These are phyloP conservation scores for Penicillium odoratum DNA, from an alignment of 495 filamentous ascomycete species.

Conservation along the genomic window DNA sequence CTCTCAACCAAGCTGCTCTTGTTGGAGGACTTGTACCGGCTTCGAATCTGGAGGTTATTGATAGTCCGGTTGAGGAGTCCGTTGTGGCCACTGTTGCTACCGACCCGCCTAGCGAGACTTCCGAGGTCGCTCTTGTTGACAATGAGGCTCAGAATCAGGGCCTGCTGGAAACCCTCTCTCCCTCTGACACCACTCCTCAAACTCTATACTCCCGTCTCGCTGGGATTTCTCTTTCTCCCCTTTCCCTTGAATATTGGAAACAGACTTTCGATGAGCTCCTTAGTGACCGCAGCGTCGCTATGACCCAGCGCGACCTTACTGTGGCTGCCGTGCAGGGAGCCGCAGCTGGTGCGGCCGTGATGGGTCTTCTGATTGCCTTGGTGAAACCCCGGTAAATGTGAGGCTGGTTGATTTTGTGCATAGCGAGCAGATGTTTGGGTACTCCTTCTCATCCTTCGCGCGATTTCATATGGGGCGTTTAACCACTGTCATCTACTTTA, in stretches of 20 bases:
- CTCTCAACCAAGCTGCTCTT: slow-evolving; percentile 24
- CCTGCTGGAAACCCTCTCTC: slow-evolving; percentile 8
- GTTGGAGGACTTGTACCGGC: slow-evolving; percentile 24
- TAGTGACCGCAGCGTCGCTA: slow-evolving; percentile 66
- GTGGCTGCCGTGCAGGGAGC: slow-evolving; percentile 68
- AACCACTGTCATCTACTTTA: background rate
- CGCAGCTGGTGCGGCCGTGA: slow-evolving; percentile 67
- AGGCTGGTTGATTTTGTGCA: background rate
- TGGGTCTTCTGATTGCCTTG: slow-evolving; percentile 59
- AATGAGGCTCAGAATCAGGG: slow-evolving; percentile 1
- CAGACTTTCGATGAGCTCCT: slow-evolving; percentile 52
- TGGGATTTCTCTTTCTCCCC: slow-evolving; percentile 20
- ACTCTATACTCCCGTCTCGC: slow-evolving; percentile 28
- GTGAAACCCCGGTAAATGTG: slow-evolving; percentile 48
- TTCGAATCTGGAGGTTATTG: slow-evolving; percentile 9
- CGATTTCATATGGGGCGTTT: background rate
- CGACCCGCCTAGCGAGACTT: slow-evolving; percentile 7
- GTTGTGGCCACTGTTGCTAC: background rate
- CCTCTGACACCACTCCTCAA: slow-evolving; percentile 16
- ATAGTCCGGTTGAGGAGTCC: slow-evolving; percentile 15
- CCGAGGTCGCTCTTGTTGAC: background rate
- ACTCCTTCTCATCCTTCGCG: background rate
- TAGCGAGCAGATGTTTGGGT: background rate
- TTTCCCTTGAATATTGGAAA: slow-evolving; percentile 49
- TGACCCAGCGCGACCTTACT: slow-evolving; percentile 75